Percentiles rank a stretch among this genome's conserved stretches.
Conservation (phyloP, 768 basidiomycete genomes). For the Trametes cingulata region DNA sequence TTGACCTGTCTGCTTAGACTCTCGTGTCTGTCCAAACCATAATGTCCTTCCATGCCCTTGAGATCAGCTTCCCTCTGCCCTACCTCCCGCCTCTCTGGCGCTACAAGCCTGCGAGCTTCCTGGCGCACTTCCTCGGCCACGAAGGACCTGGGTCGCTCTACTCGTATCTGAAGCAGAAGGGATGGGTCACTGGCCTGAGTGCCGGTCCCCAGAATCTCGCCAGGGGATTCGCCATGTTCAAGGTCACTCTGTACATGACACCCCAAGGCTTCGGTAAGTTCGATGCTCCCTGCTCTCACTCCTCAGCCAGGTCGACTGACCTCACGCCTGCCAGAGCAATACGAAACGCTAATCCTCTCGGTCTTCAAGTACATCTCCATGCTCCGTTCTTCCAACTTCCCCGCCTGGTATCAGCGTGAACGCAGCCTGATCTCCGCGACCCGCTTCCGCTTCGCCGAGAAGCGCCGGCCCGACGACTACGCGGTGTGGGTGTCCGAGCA, state of each 20-base stretch:
- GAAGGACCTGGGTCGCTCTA: slow-evolving; percentile 91
- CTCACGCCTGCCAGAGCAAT: slow-evolving; percentile 54
- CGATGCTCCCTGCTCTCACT: background rate
- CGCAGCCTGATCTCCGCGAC: slow-evolving; percentile 67
- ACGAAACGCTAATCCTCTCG: slow-evolving; percentile 67
- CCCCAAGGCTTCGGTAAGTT: slow-evolving; percentile 81
- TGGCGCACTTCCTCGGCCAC: slow-evolving; percentile 85
- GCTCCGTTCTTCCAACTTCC: slow-evolving; percentile 59
- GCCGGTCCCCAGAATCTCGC: slow-evolving; percentile 70
- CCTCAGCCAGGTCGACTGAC: background rate
- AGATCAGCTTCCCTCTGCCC: slow-evolving; percentile 78
- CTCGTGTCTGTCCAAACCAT: slow-evolving; percentile 87
- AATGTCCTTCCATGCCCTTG: slow-evolving; percentile 82
- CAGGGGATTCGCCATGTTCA: slow-evolving; percentile 89
- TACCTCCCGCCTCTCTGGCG: slow-evolving; percentile 75
- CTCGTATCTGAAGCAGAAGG: slow-evolving; percentile 86
- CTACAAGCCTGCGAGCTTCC: slow-evolving; percentile 72
- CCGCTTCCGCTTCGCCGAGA: slow-evolving; percentile 86
- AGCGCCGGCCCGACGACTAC: slow-evolving; percentile 76
- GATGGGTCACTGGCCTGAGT: slow-evolving; percentile 79
- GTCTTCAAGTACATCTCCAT: slow-evolving; percentile 80
- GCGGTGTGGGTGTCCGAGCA: slow-evolving; percentile 72
- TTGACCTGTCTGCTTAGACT: slow-evolving; percentile 45
- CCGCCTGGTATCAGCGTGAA: slow-evolving; percentile 75
- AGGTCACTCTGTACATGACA: slow-evolving; percentile 78